Evolutionary conservation across 768 basidiomycete genomes (phyloP), one percentile per base, ranked within the genome.

Genomic region (Dacryopinax spathularia): DNA sequence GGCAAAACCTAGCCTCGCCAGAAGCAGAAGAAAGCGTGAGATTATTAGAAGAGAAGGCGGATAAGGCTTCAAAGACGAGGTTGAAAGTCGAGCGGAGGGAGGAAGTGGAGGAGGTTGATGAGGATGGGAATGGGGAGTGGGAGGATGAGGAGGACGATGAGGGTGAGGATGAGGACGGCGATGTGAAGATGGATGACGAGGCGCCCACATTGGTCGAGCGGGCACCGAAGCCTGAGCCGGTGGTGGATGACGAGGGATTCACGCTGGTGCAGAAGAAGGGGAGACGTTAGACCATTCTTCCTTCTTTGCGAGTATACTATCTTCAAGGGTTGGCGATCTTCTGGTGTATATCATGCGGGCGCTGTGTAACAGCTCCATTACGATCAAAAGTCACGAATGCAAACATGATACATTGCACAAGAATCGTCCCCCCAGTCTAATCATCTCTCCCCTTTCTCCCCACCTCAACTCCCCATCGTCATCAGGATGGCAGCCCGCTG

Each of bases 211-310:
- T 73, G 22, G 69, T 73, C 7, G 65, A 66, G 44, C 34, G 56
- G 25, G 68, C 67, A 66, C 68, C 71, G 64, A 65, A 64, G 36
- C 64, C 66, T 41, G 75, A 75, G 65, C 74, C 74, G 4, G 71
- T 72, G 27, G 70, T 75, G 5, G 75, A 75, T 62, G 75, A 75
- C 33, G 75, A 75, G 64, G 75, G 75, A 33, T 75, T 75, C 63
- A 71, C 70, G 25, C 63, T 75, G 63, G 75, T 75, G 22, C 72
- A 74, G 66, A 68, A 68, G 41, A 73, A 72, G 65, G 68, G 68
- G 5, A 15, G 48, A 29, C 48, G 48, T 7, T 56, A 56, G 29
- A 27, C 48, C 31, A 10, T n/a, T 10, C n/a, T 37, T n/a, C n/a
- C n/a, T 10, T 37, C 10, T 37, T 37, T 10, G n/a, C 10, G 12